Evolutionary conservation across 2,329 filamentous ascomycete genomes (phyloP).

Genomic region (Orbilia quercus): DNA sequence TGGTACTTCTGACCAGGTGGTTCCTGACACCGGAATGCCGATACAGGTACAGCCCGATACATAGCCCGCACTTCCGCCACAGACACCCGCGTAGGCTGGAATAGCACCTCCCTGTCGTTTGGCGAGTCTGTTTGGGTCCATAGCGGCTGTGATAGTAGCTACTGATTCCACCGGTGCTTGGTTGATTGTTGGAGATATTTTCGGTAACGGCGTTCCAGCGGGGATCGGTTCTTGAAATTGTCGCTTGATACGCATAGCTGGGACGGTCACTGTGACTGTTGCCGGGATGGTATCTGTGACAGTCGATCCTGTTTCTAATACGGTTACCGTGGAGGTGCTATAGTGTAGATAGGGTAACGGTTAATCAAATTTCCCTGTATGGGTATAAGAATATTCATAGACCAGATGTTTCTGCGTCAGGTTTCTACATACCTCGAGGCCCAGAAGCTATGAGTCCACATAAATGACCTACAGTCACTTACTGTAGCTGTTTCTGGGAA

Average conservation of each 20-base stretch:
- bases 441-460: conserved; percentile 29
- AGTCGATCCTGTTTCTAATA: neutral
- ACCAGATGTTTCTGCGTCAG: no score
- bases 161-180: neutral
- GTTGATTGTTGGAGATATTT: conserved; percentile 11
- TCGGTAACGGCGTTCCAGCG: neutral
- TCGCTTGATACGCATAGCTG: no score
- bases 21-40: conserved; percentile 52
- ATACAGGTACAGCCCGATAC: conserved; percentile 60
- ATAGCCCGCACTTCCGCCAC: conserved; percentile 55
- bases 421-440: conserved; percentile 8
- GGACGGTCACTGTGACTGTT: conserved; percentile 12
- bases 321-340: conserved; percentile 18
- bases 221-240: no score
- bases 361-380: neutral
- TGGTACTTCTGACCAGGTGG: conserved; percentile 52
- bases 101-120: conserved; percentile 36
- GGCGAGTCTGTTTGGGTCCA: neutral
- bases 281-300: conserved; percentile 9
- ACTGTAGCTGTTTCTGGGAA: neutral
- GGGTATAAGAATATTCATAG: no score
- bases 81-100: conserved; percentile 59
- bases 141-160: conserved; percentile 13
- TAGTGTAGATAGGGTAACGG: neutral
- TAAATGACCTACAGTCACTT: conserved; percentile 24